A percentile compares a stretch with the other conserved stretches of the same genome.
phyloP scores from a whole-genome alignment of 106 monocot genomes.

The Triglochin maritima region DNA sequence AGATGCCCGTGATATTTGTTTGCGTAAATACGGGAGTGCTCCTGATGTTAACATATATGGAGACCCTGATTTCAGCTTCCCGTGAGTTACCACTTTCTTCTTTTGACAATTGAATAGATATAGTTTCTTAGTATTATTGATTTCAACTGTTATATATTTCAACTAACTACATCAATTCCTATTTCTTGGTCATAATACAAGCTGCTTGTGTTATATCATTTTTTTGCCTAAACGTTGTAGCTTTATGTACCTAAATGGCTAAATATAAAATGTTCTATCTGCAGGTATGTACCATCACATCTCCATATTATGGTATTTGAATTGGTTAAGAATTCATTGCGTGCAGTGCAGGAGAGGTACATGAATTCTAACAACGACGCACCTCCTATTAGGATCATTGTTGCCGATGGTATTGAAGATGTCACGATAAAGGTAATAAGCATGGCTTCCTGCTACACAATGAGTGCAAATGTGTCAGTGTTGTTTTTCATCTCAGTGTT shows the following conservation, averaged over 20 bases:
- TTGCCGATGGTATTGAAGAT: constrained; percentile 95
- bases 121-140: too few species aligned
- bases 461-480: too few species aligned
- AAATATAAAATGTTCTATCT: not conserved
- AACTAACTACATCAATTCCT: too few species aligned
- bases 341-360: constrained; percentile 90
- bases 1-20: constrained; percentile 80
- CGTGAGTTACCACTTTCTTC: constrained; percentile 38
- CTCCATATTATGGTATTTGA: constrained; percentile 98
- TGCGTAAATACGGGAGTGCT: constrained; percentile 71
- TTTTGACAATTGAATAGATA: not conserved
- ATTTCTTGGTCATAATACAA: too few species aligned
- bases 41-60: constrained; percentile 89
- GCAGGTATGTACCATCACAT: constrained; percentile 89
- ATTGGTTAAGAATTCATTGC: constrained; percentile 91
- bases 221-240: too few species aligned
- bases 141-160: too few species aligned
- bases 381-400: constrained; percentile 86
- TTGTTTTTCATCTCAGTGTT: too few species aligned
- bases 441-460: too few species aligned
- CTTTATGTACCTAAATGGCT: too few species aligned
- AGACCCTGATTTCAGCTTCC: constrained; percentile 87
- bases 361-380: constrained; percentile 72
- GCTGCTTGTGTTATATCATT: too few species aligned
- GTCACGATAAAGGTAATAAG: constrained; percentile 84